A percentile compares a stretch with the other conserved stretches of the same genome.
These are phyloP conservation scores for Fusarium torreyae DNA, from an alignment of 2,329 filamentous ascomycete species.

Conservation along the genomic window DNA sequence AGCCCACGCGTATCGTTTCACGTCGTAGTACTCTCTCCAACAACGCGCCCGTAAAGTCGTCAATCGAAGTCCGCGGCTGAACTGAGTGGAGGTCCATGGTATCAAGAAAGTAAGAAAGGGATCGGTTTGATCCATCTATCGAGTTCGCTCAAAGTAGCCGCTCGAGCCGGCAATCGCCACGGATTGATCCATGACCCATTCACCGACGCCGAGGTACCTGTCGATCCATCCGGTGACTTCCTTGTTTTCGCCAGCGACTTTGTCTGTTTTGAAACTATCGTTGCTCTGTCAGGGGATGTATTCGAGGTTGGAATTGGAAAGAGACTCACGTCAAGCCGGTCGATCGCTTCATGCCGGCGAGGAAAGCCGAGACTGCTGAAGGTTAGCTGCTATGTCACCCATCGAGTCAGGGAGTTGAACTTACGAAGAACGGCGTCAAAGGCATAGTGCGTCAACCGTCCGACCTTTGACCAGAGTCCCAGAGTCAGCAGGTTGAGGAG, in stretches of 20 bases:
- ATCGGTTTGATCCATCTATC: conserved; percentile 63
- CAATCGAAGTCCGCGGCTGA: conserved; percentile 18
- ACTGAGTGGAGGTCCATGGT: conserved; percentile 35
- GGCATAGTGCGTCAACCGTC: conserved; percentile 92
- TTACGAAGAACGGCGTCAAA: conserved; percentile 94
- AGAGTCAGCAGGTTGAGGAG: conserved; percentile 78
- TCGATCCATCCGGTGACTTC: conserved; percentile 90
- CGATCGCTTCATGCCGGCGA: conserved; percentile 97
- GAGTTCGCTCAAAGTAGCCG: conserved; percentile 90
- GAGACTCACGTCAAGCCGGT: conserved; percentile 94
- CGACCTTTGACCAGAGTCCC: conserved; percentile 84
- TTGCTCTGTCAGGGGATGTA: conserved; percentile 42
- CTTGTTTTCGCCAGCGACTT: conserved; percentile 83
- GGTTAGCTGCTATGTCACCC: conserved; percentile 11
- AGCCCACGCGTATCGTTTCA: conserved; percentile 14
- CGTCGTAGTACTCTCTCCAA: not conserved
- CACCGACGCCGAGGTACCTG: conserved; percentile 93
- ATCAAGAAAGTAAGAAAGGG: conserved; percentile 30
- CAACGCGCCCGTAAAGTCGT: conserved; percentile 32
- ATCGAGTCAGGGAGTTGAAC: conserved; percentile 54
- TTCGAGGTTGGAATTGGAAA: not conserved
- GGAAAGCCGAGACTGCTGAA: conserved; percentile 88
- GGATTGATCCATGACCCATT: conserved; percentile 98
- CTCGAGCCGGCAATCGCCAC: conserved; percentile 91
- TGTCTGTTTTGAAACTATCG: conserved; percentile 88